A percentile compares a stretch with the other conserved stretches of the same genome.
phyloP scores from a whole-genome alignment of 805 yeast genomes.

The Priceomyces melissophilus region DNA sequence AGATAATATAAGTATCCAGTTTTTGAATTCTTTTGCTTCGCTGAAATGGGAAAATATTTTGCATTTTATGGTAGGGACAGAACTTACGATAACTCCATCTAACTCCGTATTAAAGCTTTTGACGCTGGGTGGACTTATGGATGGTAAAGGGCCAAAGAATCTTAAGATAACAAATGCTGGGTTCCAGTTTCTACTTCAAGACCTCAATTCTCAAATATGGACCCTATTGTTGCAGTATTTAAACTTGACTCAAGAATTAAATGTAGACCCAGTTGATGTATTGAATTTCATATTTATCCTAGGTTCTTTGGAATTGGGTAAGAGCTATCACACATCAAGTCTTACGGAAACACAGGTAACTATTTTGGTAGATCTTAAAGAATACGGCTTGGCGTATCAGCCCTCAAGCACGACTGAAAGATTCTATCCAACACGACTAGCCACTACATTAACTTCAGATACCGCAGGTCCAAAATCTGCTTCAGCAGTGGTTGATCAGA shows the following conservation, averaged over 20 bases:
- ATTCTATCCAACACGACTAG: constrained; percentile 87
- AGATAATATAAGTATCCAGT: constrained; percentile 56
- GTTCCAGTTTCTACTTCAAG: constrained; percentile 90
- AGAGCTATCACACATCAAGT: constrained; percentile 69
- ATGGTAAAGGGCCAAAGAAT: constrained; percentile 42
- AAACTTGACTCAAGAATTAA: constrained; percentile 74
- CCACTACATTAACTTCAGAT: constrained; percentile 87
- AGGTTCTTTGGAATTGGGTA: constrained; percentile 89
- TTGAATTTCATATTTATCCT: constrained; percentile 89
- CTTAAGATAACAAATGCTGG: constrained; percentile 85
- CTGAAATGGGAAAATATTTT: constrained; percentile 91
- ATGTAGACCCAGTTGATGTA: constrained; percentile 96
- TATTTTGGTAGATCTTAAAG: constrained; percentile 86
- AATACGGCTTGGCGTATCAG: constrained; percentile 84
- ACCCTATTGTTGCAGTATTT: constrained; percentile 82
- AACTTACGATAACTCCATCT: constrained; percentile 64
- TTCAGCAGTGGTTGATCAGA: constrained; percentile 70
- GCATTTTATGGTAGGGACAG: constrained; percentile 97
- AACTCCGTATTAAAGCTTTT: constrained; percentile 77
- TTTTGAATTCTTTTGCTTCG: constrained; percentile 76
- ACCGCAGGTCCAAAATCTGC: constrained; percentile 68
- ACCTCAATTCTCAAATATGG: constrained; percentile 94
- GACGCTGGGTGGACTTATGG: constrained; percentile 85
- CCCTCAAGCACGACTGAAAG: constrained; percentile 50
- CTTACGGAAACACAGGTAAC: constrained; percentile 76